Evolutionary conservation across 1,284 basidiomycete genomes (phyloP).

Genomic region (Coriolopsis trogii): DNA sequence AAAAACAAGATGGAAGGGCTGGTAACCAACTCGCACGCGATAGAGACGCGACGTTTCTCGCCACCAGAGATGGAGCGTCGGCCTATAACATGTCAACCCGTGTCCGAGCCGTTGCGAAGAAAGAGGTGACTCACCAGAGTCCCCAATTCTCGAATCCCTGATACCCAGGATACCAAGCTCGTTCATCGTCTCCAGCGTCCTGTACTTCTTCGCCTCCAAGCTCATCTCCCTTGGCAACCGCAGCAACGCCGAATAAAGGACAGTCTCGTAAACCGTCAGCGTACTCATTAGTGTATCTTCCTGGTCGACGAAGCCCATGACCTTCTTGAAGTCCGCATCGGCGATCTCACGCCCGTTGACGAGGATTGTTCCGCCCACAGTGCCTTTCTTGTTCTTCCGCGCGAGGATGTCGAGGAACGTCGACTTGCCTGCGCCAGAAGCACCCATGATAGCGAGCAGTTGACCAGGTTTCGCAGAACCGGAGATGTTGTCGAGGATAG

Average conservation of each 20-base stretch:
- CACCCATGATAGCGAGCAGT: slow-evolving; percentile 94
- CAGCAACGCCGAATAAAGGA: slow-evolving; percentile 90
- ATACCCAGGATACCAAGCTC: slow-evolving; percentile 94
- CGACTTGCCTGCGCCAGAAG: slow-evolving; percentile 96
- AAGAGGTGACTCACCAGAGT: slow-evolving; percentile 58
- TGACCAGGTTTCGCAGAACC: slow-evolving; percentile 88
- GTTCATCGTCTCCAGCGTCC: slow-evolving; percentile 95
- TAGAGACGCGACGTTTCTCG: slow-evolving; percentile 93
- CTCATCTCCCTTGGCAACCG: slow-evolving; percentile 94
- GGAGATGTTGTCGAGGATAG: slow-evolving; percentile 79
- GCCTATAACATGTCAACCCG: slow-evolving; percentile 41
- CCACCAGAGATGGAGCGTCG: slow-evolving; percentile 92
- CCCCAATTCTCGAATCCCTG: slow-evolving; percentile 89
- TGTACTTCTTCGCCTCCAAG: slow-evolving; percentile 88
- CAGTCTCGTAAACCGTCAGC: slow-evolving; percentile 96
- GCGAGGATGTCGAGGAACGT: slow-evolving; percentile 96
- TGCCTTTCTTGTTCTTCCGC: slow-evolving; percentile 83
- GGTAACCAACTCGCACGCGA: slow-evolving; percentile 98
- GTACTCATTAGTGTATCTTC: slow-evolving; percentile 98
- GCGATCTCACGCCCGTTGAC: slow-evolving; percentile 86
- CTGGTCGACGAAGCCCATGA: slow-evolving; percentile 96
- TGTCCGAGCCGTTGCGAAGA: neutral
- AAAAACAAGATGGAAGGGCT: slow-evolving; percentile 94
- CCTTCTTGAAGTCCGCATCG: slow-evolving; percentile 79
- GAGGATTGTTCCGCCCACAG: slow-evolving; percentile 74